phyloP scores from a whole-genome alignment of 169 alveolate species.

The Miamiensis avidus region DNA sequence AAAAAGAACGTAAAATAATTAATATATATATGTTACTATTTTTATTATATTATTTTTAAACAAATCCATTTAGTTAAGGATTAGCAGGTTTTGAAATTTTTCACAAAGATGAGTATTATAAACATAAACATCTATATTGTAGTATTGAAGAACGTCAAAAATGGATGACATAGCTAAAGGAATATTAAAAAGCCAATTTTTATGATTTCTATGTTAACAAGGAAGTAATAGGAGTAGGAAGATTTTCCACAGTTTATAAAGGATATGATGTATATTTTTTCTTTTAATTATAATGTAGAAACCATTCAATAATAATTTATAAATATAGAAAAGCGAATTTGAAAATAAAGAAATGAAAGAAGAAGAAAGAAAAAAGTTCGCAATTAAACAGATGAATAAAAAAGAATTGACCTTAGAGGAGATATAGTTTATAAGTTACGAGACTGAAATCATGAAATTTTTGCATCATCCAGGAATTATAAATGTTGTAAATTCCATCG shows the following conservation, averaged over 20 bases:
- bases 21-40: neutral
- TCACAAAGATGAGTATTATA: neutral
- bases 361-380: neutral
- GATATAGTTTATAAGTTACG: neutral
- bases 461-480: neutral
- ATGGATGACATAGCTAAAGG: neutral
- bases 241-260: neutral
- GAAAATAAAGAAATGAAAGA: too few relatives aligned
- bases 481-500: neutral
- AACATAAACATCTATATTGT: neutral
- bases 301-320: neutral
- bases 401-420: neutral
- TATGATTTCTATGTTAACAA: neutral
- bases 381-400: neutral
- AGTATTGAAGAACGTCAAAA: neutral
- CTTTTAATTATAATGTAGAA: too few relatives aligned
- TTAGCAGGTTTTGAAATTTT: neutral
- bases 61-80: neutral
- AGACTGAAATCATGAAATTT: neutral
- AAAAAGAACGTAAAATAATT: neutral
- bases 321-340: too few relatives aligned
- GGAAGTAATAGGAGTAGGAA: neutral
- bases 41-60: too few relatives aligned
- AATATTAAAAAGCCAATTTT: too few relatives aligned
- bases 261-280: neutral